Conservation (phyloP, 2,329 filamentous ascomycete genomes). For the Colletotrichum sansevieriae region DNA sequence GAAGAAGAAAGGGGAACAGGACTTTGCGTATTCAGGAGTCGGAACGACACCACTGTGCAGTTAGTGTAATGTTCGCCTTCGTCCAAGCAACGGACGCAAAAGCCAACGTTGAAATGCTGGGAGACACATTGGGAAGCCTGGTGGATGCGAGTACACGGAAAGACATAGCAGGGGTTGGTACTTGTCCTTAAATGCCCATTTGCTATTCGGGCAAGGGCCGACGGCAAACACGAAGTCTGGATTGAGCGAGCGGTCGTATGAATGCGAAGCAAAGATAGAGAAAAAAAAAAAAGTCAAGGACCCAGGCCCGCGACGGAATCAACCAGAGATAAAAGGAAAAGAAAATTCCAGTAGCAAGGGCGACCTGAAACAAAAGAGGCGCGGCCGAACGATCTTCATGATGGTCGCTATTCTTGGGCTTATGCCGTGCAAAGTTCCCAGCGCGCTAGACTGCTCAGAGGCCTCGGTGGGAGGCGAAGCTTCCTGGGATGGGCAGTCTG, state of each 20-base stretch:
- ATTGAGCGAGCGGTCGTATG: neutral
- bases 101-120: conserved; percentile 34
- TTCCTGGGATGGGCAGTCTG: conserved; percentile 24
- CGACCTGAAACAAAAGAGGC: conserved; percentile 39
- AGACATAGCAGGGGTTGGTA: conserved; percentile 30
- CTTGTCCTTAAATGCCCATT: conserved; percentile 23
- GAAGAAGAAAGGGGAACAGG: neutral
- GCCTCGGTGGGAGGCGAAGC: conserved; percentile 13
- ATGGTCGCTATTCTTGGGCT: conserved; percentile 15
- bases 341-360: neutral
- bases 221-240: conserved; percentile 30
- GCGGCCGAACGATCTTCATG: conserved; percentile 25
- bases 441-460: conserved; percentile 26
- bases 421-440: conserved; percentile 10
- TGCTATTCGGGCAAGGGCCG: conserved; percentile 31
- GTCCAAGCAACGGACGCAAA: conserved; percentile 22
- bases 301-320: neutral
- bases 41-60: neutral
- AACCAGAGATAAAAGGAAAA: neutral
- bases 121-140: conserved; percentile 28
- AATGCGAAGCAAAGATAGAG: conserved; percentile 7
- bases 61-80: conserved; percentile 9
- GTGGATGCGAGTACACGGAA: conserved; percentile 30
- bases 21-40: neutral
- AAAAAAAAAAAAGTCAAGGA: conserved; percentile 14